These are phyloP conservation scores for Vitis labrusca DNA, from an alignment of 164 flowering plant genomes.

Conservation along the genomic window DNA sequence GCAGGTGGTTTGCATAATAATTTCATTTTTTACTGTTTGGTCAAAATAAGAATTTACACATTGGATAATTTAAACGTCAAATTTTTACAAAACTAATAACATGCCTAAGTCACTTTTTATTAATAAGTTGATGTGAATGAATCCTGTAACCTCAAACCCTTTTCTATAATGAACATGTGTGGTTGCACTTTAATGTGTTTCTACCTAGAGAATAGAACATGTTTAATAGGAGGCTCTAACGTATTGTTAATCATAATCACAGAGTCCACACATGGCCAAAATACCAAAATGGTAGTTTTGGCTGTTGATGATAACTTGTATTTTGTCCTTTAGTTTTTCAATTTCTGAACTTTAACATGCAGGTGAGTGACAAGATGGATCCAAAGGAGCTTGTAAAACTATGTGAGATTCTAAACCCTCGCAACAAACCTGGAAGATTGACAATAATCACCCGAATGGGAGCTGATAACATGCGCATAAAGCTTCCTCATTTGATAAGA, in stretches of 20 bases:
- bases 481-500: slow-evolving; percentile 24
- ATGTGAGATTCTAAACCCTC: slow-evolving; percentile 28
- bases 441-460: slow-evolving; percentile 38
- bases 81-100: no score
- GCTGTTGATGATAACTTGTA: neutral
- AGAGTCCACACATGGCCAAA: no score
- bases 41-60: neutral
- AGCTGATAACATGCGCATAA: slow-evolving; percentile 41
- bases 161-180: no score
- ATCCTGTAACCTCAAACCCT: no score
- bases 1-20: neutral
- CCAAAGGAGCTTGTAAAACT: slow-evolving; percentile 30
- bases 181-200: no score
- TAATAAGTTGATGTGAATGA: no score
- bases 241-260: no score
- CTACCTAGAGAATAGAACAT: no score
- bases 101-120: no score
- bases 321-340: neutral
- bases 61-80: no score
- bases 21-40: neutral
- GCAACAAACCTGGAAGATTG: slow-evolving; percentile 26
- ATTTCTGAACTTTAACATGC: neutral
- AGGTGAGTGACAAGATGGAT: slow-evolving; percentile 37
- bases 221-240: no score
- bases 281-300: no score